phyloP scores from a whole-genome alignment of 2,329 filamentous ascomycete genomes.

The Apiospora arundinis region DNA sequence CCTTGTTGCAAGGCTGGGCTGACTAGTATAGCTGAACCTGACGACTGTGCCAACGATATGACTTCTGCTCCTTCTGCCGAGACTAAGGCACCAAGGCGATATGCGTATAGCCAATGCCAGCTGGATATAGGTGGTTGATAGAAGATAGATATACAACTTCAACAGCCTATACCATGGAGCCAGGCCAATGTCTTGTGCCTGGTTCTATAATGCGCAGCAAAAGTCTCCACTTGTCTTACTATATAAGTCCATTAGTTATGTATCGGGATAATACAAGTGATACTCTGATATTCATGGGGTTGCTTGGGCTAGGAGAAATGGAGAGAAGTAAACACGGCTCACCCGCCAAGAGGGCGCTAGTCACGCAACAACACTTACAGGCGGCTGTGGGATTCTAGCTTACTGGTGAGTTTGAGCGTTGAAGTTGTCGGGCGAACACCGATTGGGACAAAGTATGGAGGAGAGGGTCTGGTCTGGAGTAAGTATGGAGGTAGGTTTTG shows the following conservation, averaged over 20 bases:
- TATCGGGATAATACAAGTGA: background rate
- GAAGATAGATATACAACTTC: background rate
- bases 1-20: background rate
- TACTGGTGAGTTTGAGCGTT: background rate
- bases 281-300: background rate
- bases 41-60: background rate
- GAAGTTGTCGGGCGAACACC: background rate
- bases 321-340: background rate
- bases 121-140: background rate
- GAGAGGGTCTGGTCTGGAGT: background rate
- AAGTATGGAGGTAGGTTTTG: slow-evolving; percentile 1
- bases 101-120: background rate
- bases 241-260: background rate
- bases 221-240: background rate
- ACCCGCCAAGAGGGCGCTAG: background rate
- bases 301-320: too few species aligned
- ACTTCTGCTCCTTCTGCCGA: background rate
- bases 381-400: background rate
- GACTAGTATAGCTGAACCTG: background rate
- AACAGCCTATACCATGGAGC: background rate
- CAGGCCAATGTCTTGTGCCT: background rate
- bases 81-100: background rate
- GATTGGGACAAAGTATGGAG: slow-evolving; percentile 9
- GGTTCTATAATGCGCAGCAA: background rate
- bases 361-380: background rate